phyloP scores from a whole-genome alignment of 2,329 filamentous ascomycete species.

The Penicillium sp. region DNA sequence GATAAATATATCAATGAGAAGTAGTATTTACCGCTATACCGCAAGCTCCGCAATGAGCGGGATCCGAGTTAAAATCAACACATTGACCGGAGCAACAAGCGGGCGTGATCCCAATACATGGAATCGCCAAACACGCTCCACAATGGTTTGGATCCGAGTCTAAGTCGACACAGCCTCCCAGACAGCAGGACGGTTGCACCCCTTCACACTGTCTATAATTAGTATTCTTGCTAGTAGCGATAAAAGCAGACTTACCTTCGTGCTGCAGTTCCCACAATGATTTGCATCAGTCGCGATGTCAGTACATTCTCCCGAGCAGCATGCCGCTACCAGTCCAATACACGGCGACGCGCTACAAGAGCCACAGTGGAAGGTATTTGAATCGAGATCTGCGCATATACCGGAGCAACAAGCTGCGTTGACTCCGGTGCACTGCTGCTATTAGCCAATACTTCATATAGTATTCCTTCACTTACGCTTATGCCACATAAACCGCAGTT shows the following conservation, averaged over 20 bases:
- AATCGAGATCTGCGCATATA: constrained; percentile 6
- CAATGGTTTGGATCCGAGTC: constrained; percentile 5
- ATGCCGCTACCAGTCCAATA: constrained; percentile 7
- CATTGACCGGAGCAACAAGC: constrained; percentile 9
- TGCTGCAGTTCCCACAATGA: constrained; percentile 12
- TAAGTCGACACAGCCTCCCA: constrained; percentile 7
- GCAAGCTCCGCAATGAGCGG: constrained; percentile 7
- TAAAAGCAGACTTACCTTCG: not conserved
- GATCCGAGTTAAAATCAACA: constrained; percentile 6
- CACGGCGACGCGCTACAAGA: constrained; percentile 4
- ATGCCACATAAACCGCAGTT: constrained; percentile 8
- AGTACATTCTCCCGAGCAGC: constrained; percentile 11
- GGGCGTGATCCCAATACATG: constrained; percentile 8
- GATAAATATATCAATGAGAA: not conserved
- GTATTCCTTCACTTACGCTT: constrained; percentile 2
- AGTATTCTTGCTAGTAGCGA: not conserved
- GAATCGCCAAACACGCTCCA: constrained; percentile 4
- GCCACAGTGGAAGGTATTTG: constrained; percentile 8
- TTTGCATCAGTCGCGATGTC: constrained; percentile 6
- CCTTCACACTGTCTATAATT: constrained; percentile 7
- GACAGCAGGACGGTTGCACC: constrained; percentile 8
- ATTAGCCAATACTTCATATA: not conserved
- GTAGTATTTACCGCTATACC: not conserved
- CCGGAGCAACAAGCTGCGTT: constrained; percentile 13
- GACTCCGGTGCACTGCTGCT: constrained; percentile 9